Percentiles rank a stretch among this genome's conserved stretches.
These are phyloP conservation scores for Pecoramyces ruminantium DNA, from an alignment of 192 early-diverging fungal species.

Conservation along the genomic window DNA sequence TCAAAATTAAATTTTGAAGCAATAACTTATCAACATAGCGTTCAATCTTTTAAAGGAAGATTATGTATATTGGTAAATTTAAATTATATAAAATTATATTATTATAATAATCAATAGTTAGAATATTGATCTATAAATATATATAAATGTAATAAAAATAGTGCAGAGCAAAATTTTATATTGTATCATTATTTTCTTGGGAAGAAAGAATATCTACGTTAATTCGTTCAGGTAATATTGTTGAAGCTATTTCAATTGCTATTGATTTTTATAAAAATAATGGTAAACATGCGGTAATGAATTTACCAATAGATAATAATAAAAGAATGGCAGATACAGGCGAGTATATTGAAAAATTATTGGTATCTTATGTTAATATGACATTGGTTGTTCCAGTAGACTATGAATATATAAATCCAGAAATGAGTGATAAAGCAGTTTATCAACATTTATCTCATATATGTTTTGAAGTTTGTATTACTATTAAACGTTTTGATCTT, in stretches of 20 bases:
- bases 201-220: background rate
- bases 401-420: background rate
- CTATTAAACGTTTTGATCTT: background rate
- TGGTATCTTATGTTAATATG: background rate
- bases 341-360: background rate
- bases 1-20: background rate
- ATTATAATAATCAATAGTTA: no score
- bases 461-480: background rate
- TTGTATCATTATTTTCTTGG: background rate
- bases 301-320: background rate
- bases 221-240: background rate
- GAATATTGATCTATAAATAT: background rate
- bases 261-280: background rate
- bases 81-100: no score
- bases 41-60: background rate
- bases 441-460: background rate
- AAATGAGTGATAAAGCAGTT: background rate
- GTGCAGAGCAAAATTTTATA: background rate
- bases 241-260: background rate
- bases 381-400: background rate
- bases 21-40: background rate
- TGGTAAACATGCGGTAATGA: background rate
- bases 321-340: background rate
- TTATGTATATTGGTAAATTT: background rate
- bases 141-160: background rate